Conservation (phyloP, 148 eudicot species). For the Euryodendron excelsum region DNA sequence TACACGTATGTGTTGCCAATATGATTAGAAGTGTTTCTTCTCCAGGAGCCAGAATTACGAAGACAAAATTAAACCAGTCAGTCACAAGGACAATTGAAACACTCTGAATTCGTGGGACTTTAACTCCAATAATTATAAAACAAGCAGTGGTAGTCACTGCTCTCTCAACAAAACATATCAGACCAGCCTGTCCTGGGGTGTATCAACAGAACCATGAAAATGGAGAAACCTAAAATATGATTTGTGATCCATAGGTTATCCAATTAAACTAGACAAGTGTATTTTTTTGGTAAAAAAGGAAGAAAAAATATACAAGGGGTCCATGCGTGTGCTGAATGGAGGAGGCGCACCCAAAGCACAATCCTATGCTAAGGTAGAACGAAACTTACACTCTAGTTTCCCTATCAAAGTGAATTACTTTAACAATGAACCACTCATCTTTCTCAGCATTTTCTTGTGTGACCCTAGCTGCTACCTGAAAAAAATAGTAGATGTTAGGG, state of each 20-base stretch:
- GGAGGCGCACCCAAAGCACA: background rate
- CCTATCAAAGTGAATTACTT: slow-evolving; percentile 87
- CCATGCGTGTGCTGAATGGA: background rate
- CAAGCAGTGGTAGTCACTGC: background rate
- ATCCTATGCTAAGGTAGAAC: background rate
- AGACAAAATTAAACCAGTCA: background rate
- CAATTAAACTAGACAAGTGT: background rate
- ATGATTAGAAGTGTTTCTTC: background rate
- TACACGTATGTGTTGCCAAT: background rate
- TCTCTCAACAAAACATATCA: background rate
- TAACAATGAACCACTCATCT: slow-evolving; percentile 92
- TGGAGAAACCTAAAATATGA: background rate
- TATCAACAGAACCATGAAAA: background rate
- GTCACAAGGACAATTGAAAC: background rate
- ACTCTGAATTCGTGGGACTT: background rate
- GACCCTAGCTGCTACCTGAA: slow-evolving; percentile 92
- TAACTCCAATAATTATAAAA: background rate
- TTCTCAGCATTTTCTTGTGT: slow-evolving; percentile 74
- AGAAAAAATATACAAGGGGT: background rate
- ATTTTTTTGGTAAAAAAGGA: background rate
- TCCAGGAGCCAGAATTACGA: background rate
- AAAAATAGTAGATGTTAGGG: slow-evolving; percentile 5
- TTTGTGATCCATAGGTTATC: background rate
- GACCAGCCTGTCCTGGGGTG: background rate
- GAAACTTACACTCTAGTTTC: slow-evolving; percentile 75